Evolutionary conservation across 805 yeast genomes (phyloP), one percentile per base, ranked within the genome.

Genomic region (Kluyveromyces lactis): DNA sequence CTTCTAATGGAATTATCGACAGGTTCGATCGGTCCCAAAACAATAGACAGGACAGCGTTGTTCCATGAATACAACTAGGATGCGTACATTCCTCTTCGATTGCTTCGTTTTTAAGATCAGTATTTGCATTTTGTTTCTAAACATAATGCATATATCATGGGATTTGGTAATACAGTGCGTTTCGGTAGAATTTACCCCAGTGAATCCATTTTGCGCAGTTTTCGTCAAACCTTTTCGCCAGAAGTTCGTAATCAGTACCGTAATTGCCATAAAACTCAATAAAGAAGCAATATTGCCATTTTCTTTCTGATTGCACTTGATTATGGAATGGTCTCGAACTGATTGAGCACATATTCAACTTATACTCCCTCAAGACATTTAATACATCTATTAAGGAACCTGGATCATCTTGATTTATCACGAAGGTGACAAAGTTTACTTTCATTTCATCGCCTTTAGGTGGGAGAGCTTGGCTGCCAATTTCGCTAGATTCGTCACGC

Each of bases 211-310:
- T 72, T 38, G 68, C 55, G 38, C 81, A 75, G 24, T 58, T 61
- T 1, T 50, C 47, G 19, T 66, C 52, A 31, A 82, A 58, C 31
- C 72, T 72, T 2, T 54, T 38, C 32, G 31, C 79, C 33, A 73
- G 72, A 3, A 40, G 33, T 4, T 47, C 41, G 56, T 55, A 45
- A 37, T 55, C 46, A 15, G 28, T 28, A 40, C 33, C 50, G 13
- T 61, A 65, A 30, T 53, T 55, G 18, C 55, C 52, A 16, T 48
- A 45, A 36, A 65, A 73, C 53, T 87, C 97, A 9, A 83, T 73
- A 51, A 83, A 86, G 61, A 85, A 87, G 2, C 82, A 77, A 51
- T 86, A 85, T 46, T 80, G 80, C 96, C 96, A 87, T 24, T 61
- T 61, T 21, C 57, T 50, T 8, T 41, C 42, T 7, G 36, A 35